phyloP scores from a whole-genome alignment of 257 asterid species.

The Scutellaria galericulata region DNA sequence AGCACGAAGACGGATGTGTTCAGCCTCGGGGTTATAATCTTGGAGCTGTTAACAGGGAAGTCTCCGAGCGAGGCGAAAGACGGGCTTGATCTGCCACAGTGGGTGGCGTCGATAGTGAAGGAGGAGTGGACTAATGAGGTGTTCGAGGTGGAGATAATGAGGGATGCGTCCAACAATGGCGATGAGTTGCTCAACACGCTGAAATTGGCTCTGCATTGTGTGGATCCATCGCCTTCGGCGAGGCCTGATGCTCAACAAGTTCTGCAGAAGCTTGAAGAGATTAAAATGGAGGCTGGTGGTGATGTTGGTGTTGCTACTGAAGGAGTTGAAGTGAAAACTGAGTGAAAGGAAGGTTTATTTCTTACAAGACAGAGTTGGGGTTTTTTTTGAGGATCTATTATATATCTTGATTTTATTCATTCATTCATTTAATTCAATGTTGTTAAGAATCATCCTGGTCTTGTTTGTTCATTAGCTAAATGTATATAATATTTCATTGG shows the following conservation, averaged over 20 bases:
- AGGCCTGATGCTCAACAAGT: slow-evolving; percentile 82
- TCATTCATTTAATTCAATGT: too few relatives aligned
- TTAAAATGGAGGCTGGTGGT: slow-evolving; percentile 52
- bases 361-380: too few relatives aligned
- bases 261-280: slow-evolving; percentile 73
- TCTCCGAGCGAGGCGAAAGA: slow-evolving; percentile 88
- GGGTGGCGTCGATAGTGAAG: slow-evolving; percentile 91
- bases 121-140: slow-evolving; percentile 96
- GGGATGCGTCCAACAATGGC: slow-evolving; percentile 61
- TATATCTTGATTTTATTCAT: too few relatives aligned
- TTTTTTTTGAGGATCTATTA: too few relatives aligned
- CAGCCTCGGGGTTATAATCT: slow-evolving; percentile 84
- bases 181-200: slow-evolving; percentile 79
- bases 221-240: slow-evolving; percentile 80
- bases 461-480: too few relatives aligned
- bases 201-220: slow-evolving; percentile 88
- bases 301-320: neutral
- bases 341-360: slow-evolving; percentile 22
- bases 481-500: too few relatives aligned
- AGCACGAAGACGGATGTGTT: slow-evolving; percentile 71
- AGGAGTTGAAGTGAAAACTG: slow-evolving; percentile 37
- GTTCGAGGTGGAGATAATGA: slow-evolving; percentile 83
- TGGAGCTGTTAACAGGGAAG: slow-evolving; percentile 90
- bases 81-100: slow-evolving; percentile 82
- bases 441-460: too few relatives aligned